These are phyloP conservation scores for Pythium dissimile DNA, from an alignment of 352 stramenopile species.

Conservation along the genomic window DNA sequence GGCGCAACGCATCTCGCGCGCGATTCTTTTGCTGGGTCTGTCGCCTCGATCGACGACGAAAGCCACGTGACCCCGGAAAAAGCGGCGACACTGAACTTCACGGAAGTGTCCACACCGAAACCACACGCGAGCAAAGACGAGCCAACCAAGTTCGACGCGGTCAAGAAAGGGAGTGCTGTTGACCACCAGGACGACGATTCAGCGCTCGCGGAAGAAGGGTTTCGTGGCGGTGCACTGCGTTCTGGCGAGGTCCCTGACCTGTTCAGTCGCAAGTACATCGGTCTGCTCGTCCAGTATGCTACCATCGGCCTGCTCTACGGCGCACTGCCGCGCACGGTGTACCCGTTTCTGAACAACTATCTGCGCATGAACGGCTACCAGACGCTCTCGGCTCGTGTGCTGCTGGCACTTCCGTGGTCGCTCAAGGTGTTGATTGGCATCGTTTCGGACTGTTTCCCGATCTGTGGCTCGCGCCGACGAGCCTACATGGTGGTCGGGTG, in stretches of 20 bases:
- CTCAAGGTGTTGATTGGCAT: constrained; percentile 70
- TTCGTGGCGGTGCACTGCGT: constrained; percentile 17
- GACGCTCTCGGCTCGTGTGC: constrained; percentile 51
- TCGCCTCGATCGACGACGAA: constrained; percentile 7
- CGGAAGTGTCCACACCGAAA: background rate
- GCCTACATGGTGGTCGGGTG: constrained; percentile 74
- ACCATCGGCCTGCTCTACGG: constrained; percentile 61
- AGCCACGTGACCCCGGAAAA: background rate
- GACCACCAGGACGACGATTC: background rate
- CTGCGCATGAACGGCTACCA: constrained; percentile 65
- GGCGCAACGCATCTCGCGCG: constrained; percentile 10
- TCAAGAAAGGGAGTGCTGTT: background rate
- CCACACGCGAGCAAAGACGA: background rate
- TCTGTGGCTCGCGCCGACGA: constrained; percentile 53
- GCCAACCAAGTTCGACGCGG: background rate
- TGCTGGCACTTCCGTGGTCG: constrained; percentile 57
- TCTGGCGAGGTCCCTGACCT: constrained; percentile 46
- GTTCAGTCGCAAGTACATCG: constrained; percentile 48
- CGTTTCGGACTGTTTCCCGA: constrained; percentile 57
- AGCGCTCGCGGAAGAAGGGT: background rate
- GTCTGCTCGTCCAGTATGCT: constrained; percentile 66
- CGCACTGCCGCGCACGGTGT: constrained; percentile 50
- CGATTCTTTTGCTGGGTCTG: constrained; percentile 9
- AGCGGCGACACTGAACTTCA: background rate
- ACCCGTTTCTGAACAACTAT: constrained; percentile 77